Evolutionary conservation across 2,329 filamentous ascomycete genomes (phyloP).

Genomic region (Sporothrix pallida): DNA sequence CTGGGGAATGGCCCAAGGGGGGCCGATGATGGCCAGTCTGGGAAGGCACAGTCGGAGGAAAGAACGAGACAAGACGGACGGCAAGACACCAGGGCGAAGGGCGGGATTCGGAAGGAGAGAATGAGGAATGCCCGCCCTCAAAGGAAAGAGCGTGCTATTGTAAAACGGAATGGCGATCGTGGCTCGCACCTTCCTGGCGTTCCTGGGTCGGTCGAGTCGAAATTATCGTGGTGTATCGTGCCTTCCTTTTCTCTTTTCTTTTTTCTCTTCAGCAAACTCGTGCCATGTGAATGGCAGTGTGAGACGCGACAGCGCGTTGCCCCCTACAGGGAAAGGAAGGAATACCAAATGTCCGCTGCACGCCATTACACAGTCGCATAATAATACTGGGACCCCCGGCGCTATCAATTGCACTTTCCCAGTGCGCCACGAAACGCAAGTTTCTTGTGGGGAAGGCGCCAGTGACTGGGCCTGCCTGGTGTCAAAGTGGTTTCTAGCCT

Average conservation of each 20-base stretch:
- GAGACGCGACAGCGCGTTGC: constrained; percentile 22
- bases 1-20: constrained; percentile 14
- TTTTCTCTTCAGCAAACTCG: constrained; percentile 19
- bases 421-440: constrained; percentile 16
- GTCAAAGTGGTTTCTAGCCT: constrained; percentile 12
- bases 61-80: not conserved
- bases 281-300: constrained; percentile 10
- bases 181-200: constrained; percentile 25
- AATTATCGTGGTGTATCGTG: constrained; percentile 20
- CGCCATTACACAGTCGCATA: constrained; percentile 20
- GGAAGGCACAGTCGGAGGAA: not conserved
- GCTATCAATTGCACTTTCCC: constrained; percentile 6
- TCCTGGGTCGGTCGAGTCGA: constrained; percentile 26
- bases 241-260: constrained; percentile 11
- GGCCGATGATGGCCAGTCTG: not conserved
- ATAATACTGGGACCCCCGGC: not conserved
- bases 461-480: not conserved
- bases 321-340: not conserved
- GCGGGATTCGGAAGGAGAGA: constrained; percentile 18
- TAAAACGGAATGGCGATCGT: constrained; percentile 11
- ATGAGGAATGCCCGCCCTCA: constrained; percentile 19
- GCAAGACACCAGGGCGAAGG: not conserved
- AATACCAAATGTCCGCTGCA: constrained; percentile 5
- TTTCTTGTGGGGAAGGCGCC: constrained; percentile 22
- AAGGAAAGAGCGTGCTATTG: constrained; percentile 10